Evolutionary conservation across 2,329 filamentous ascomycete genomes (phyloP), one percentile per base, ranked within the genome.

Genomic region (Aspergillus sergii): DNA sequence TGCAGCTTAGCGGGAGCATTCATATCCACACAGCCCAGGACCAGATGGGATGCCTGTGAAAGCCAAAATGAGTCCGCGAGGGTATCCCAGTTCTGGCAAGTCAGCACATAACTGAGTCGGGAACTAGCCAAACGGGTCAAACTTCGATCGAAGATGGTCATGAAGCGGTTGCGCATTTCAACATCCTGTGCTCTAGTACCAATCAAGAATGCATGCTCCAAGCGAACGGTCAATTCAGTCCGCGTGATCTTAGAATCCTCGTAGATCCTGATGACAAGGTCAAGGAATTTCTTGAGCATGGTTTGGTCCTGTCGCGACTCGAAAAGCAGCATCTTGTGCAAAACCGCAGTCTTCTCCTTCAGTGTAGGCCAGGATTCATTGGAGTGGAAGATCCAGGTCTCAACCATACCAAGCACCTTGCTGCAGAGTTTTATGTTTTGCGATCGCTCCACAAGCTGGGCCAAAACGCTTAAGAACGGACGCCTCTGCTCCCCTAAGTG

Each of bases 281-380:
- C 92, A 63, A 99, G 84, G 81, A 98, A 99, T 74, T 94, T 94
- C 69, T 90, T 93, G 62, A 99, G 84, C 81, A 99, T 89, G 0
- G 90, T 93, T 36, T 89, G 87, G 74, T 98, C 94, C 32, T 86
- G 81, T 45, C 95, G 87, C 62, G 92, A 88, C 78, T 99, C 95
- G 70, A 99, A 99, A 0, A 94, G 89, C 19, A 98, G 82, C 95
- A 99, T 99, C 81, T 99, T 99, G 72, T 96, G 94, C n/a, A 99
- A 82, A 1, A 99, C 95, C 1, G 96, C 96, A 0, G 94, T 98
- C 82, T 99, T 99, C 79, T 99, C 96, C 78, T 99, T 99, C 1
- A 99, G 85, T 0, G 95, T 99, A 0, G 95, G 95, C 85, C 95
- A 97, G 2, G 93, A 95, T 67, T 97, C 95, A 63, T 93, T 94